A percentile compares a stretch with the other conserved stretches of the same genome.
phyloP scores from a whole-genome alignment of 768 basidiomycete species.

The Kwoniella europaea region DNA sequence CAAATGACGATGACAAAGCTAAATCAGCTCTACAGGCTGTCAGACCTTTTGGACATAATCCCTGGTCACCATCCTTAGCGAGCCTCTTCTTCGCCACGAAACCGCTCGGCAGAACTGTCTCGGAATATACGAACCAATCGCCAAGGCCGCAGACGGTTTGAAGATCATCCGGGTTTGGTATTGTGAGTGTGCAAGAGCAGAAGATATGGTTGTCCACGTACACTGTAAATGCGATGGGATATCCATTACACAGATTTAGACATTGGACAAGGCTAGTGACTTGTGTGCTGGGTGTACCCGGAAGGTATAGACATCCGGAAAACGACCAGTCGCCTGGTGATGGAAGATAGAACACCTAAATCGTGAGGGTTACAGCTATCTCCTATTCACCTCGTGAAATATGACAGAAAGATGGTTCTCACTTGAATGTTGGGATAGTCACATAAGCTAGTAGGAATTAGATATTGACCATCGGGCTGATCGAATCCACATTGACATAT shows the following conservation, averaged over 20 bases:
- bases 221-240: conserved; percentile 3
- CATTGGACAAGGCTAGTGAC: conserved; percentile 5
- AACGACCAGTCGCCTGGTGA: conserved; percentile 9
- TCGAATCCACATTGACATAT: conserved; percentile 8
- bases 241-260: background rate
- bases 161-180: conserved; percentile 4
- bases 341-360: background rate
- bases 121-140: conserved; percentile 9
- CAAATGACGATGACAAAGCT: background rate
- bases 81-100: conserved; percentile 1
- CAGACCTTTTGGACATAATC: conserved; percentile 5
- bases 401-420: background rate
- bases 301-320: conserved; percentile 6
- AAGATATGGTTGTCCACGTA: conserved; percentile 2
- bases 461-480: background rate
- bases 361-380: background rate
- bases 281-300: background rate
- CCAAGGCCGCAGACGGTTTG: conserved; percentile 11
- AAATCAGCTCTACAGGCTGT: conserved; percentile 2
- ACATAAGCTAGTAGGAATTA: conserved; percentile 3
- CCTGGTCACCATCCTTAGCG: background rate
- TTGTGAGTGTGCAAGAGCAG: background rate
- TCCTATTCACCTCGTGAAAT: background rate
- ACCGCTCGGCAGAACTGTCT: conserved; percentile 9
- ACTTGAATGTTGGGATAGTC: conserved; percentile 9